phyloP scores from a whole-genome alignment of 2,329 filamentous ascomycete genomes.

The Pseudomassariella vexata region DNA sequence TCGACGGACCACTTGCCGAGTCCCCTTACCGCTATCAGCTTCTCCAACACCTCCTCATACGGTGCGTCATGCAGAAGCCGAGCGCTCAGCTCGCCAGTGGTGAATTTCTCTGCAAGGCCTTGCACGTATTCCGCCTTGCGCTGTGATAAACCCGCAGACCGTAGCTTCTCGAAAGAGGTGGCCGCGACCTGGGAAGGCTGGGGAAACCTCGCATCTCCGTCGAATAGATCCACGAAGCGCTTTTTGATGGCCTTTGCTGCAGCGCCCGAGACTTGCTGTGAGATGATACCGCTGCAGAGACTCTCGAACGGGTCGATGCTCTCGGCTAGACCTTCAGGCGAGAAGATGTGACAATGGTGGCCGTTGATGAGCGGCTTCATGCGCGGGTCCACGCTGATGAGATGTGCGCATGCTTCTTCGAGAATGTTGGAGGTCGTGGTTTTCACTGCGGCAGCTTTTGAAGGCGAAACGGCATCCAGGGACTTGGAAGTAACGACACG shows the following conservation, averaged over 20 bases:
- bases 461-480: constrained; percentile 39
- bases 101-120: constrained; percentile 79
- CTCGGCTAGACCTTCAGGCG: constrained; percentile 74
- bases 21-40: constrained; percentile 78
- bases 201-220: constrained; percentile 51
- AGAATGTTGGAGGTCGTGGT: constrained; percentile 69
- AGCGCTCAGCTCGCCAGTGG: constrained; percentile 66
- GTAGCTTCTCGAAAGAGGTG: constrained; percentile 60
- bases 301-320: constrained; percentile 82
- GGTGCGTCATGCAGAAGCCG: constrained; percentile 69
- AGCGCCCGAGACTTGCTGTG: constrained; percentile 91
- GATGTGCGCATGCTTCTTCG: constrained; percentile 66
- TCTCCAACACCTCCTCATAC: constrained; percentile 81
- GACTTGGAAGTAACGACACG: constrained; percentile 51
- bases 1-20: constrained; percentile 89
- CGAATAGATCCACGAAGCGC: constrained; percentile 75
- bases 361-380: constrained; percentile 67
- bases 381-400: constrained; percentile 67
- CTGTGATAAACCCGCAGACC: constrained; percentile 83
- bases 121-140: constrained; percentile 94
- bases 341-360: constrained; percentile 75
- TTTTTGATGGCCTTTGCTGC: constrained; percentile 85
- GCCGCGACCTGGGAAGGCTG: constrained; percentile 66
- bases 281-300: constrained; percentile 82
- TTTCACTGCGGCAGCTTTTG: constrained; percentile 31